These are phyloP conservation scores for Trichoderma breve DNA, from an alignment of 2,329 filamentous ascomycete genomes.

Conservation along the genomic window DNA sequence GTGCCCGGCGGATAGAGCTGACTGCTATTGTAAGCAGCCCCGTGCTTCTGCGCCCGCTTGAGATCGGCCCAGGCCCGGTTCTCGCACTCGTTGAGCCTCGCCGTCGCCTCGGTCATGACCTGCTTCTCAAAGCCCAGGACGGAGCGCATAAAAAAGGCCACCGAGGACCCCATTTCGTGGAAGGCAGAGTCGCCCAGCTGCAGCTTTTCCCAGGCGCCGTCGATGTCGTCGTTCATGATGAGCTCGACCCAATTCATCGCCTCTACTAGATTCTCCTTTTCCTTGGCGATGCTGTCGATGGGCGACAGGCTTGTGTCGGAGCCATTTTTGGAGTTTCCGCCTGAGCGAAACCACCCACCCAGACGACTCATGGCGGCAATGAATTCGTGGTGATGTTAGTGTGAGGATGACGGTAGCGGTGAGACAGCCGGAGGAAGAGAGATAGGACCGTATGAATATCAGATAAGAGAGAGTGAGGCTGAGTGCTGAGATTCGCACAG, in stretches of 20 bases:
- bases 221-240: conserved; percentile 89
- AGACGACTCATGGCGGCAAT: conserved; percentile 46
- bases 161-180: conserved; percentile 77
- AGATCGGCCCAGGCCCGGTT: conserved; percentile 72
- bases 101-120: conserved; percentile 78
- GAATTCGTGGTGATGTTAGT: not conserved
- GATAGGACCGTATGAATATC: not conserved
- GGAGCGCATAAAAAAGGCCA: conserved; percentile 81
- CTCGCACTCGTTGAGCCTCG: conserved; percentile 72
- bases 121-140: conserved; percentile 90
- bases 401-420: not conserved
- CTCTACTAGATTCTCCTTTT: conserved; percentile 55
- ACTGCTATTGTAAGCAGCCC: conserved; percentile 35
- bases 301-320: conserved; percentile 30
- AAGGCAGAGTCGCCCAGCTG: conserved; percentile 77
- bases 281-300: conserved; percentile 37
- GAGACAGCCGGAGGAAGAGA: not conserved
- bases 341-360: conserved; percentile 51
- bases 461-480: not conserved
- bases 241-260: conserved; percentile 64
- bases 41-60: conserved; percentile 68
- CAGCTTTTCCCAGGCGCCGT: conserved; percentile 72
- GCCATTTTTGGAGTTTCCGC: conserved; percentile 29
- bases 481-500: not conserved
- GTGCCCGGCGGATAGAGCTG: conserved; percentile 75